phyloP scores from a whole-genome alignment of 1,139 yeast genomes.

The Kurtzmaniella quercitrusa region DNA sequence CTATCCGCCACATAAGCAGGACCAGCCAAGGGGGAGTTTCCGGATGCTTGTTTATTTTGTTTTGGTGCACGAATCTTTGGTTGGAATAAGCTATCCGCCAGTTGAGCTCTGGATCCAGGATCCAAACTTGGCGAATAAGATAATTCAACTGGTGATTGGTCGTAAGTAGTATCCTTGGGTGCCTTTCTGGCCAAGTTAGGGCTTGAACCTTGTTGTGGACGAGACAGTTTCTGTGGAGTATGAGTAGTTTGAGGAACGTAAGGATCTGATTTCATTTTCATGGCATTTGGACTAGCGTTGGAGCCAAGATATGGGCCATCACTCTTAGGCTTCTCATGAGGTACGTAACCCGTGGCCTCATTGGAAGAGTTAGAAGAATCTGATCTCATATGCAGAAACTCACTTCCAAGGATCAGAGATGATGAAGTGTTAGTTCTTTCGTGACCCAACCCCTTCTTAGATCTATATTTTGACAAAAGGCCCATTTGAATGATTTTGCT shows the following conservation, averaged over 20 bases:
- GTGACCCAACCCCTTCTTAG: conserved; percentile 10
- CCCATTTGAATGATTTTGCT: too few species aligned
- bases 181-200: not conserved
- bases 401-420: conserved; percentile 26
- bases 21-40: not conserved
- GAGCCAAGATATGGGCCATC: not conserved
- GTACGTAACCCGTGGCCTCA: conserved; percentile 14
- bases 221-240: not conserved
- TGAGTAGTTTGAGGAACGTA: not conserved
- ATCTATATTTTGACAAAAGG: conserved; percentile 18
- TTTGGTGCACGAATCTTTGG: not conserved
- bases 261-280: not conserved
- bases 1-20: not conserved
- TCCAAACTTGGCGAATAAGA: not conserved
- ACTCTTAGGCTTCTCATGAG: not conserved
- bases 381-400: conserved; percentile 30
- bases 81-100: not conserved
- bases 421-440: conserved; percentile 13
- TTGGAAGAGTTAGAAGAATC: conserved; percentile 32
- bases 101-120: not conserved
- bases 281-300: not conserved
- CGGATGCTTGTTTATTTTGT: not conserved
- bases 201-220: not conserved
- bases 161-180: not conserved
- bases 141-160: not conserved